A percentile compares a stretch with the other conserved stretches of the same genome.
phyloP scores from a whole-genome alignment of 225 moss, liverwort and hornwort species.

The Pleurozium schreberi region DNA sequence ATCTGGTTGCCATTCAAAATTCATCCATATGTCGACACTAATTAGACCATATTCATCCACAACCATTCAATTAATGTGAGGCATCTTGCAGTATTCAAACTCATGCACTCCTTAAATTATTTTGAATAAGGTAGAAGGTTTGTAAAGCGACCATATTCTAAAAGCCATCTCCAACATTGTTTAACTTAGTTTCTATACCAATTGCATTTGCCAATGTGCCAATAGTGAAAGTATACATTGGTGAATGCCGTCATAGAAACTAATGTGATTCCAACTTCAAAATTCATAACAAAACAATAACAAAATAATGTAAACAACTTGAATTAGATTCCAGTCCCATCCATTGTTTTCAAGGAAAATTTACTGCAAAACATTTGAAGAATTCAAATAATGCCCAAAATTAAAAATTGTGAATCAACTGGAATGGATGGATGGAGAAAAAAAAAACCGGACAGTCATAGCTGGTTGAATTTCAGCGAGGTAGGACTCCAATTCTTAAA shows the following conservation, averaged over 20 bases:
- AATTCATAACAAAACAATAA: background rate
- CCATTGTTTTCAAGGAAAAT: background rate
- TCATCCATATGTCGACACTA: no score
- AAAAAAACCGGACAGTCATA: no score
- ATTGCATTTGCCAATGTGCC: background rate
- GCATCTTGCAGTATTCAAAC: background rate
- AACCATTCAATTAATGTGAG: background rate
- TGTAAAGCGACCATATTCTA: background rate
- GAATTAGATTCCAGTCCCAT: background rate
- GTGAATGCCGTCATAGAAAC: background rate
- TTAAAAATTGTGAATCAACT: fast-evolving
- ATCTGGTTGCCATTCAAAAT: background rate
- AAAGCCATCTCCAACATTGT: background rate
- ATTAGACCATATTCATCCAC: background rate
- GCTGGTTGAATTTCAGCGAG: no score
- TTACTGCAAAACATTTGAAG: background rate
- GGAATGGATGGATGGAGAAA: no score
- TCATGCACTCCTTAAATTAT: background rate
- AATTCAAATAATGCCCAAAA: background rate
- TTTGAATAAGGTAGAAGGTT: background rate
- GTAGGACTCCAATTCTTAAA: no score
- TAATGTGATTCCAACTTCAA: background rate
- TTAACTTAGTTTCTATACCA: background rate
- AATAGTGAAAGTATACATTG: background rate
- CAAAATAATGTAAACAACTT: background rate